Evolutionary conservation across 2,329 filamentous ascomycete genomes (phyloP).

Genomic region (Monilinia polystroma): DNA sequence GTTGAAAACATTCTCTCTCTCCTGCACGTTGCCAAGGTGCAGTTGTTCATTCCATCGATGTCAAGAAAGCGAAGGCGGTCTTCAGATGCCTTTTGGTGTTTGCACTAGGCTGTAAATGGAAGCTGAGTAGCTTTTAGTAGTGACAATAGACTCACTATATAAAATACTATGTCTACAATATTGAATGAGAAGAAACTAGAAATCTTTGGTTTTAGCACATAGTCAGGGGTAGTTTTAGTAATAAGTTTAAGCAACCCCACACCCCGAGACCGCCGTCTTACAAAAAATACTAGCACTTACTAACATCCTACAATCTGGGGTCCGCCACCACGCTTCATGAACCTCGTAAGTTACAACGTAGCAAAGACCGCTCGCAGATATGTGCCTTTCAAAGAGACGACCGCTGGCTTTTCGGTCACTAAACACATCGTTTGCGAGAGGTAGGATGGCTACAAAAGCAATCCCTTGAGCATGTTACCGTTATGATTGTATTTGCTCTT

Average conservation of each 20-base stretch:
- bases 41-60: not conserved
- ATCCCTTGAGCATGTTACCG: not conserved
- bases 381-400: not conserved
- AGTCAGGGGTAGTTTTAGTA: not conserved
- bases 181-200: not conserved
- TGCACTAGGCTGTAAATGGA: not conserved
- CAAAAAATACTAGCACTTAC: not conserved
- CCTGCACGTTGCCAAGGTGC: not conserved
- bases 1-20: not conserved
- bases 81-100: not conserved
- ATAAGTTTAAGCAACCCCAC: not conserved
- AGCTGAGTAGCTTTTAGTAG: not conserved
- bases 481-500: not conserved
- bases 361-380: constrained; percentile 7
- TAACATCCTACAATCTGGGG: not conserved
- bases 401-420: not conserved
- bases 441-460: constrained; percentile 7
- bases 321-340: not conserved
- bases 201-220: not conserved
- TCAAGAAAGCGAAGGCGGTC: constrained; percentile 19
- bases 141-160: not conserved
- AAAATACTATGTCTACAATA: not conserved
- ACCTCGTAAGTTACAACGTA: not conserved
- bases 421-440: not conserved
- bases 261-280: not conserved